Evolutionary conservation across 2,329 filamentous ascomycete genomes (phyloP), one percentile per base, ranked within the genome.

Genomic region (Aspergillus carbonarius): DNA sequence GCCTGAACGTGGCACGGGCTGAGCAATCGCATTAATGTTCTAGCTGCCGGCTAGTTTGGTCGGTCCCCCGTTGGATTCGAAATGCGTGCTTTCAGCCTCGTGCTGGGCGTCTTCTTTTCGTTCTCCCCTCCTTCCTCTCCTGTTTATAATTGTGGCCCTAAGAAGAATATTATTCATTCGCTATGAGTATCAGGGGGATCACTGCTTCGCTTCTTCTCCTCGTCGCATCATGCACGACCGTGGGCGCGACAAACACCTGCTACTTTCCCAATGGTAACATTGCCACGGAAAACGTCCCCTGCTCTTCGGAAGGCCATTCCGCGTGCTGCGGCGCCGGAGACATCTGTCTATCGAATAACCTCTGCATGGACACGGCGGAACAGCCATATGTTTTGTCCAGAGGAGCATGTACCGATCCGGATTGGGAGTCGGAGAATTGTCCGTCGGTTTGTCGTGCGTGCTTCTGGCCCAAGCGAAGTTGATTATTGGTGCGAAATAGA

Each of bases 281-380:
- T 3, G 67, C 69, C 5, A 12, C 32, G 0, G 20, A 35, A 6
- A 65, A 65, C 42, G 63, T 66, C 1, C 70, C 72, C 13, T 74
- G 71, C 55, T 64, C 68, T 9, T 61, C 63, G 8, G 62, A 64
- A 15, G 59, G 63, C 9, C 55, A 63, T 56, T 68, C 69, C 8
- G 60, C 59, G 2, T 74, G 71, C 58, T 74, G 71, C 39, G 62
- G 65, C 2, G 37, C 27, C 3, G 56, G 42, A 8, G 62, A 63
- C 17, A 62, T 73, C 49, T 74, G 72, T 47, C 57, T 62, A 7
- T 54, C 51, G 18, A 74, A 73, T 54, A 69, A 71, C 5, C 64
- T 69, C 25, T 74, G 70, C 54, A 52, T 71, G 35, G 61, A 64
- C 27, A 51, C 60, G 6, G 44, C 27, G 23, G 66, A 72, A 17